Evolutionary conservation across 805 yeast species (phyloP).

Genomic region (Yarrowia porcina): DNA sequence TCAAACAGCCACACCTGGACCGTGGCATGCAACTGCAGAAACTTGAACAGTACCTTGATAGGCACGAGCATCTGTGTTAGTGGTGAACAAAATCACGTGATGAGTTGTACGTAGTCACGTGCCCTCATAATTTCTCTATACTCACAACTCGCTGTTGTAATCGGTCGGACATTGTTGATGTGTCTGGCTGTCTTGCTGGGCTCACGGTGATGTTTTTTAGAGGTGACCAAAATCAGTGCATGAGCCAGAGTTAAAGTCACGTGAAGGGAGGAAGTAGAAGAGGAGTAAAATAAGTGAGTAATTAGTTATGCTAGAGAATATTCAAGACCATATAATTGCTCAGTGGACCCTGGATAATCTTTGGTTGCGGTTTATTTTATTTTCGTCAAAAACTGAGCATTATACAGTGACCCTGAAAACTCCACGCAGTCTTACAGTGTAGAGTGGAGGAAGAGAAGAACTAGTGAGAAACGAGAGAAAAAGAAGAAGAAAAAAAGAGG

Average conservation of each 20-base stretch:
- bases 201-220: slow-evolving; percentile 11
- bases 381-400: neutral
- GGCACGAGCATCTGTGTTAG: slow-evolving; percentile 68
- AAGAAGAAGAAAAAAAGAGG: neutral
- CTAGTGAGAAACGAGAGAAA: neutral
- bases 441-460: neutral
- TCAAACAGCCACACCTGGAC: slow-evolving; percentile 90
- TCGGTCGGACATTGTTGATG: slow-evolving; percentile 6
- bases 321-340: no score
- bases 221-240: neutral
- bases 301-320: no score
- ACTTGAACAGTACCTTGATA: slow-evolving; percentile 83
- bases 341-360: no score
- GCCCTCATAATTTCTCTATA: neutral
- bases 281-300: no score
- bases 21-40: slow-evolving; percentile 71
- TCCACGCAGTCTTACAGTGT: neutral
- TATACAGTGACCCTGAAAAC: neutral
- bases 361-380: no score
- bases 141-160: slow-evolving; percentile 25
- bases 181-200: neutral
- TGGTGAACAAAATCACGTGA: no score
- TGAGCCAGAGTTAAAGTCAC: slow-evolving; percentile 9
- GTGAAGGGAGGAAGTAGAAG: neutral
- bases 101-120: no score